These are phyloP conservation scores for Torulaspora maleeae DNA, from an alignment of 805 yeast genomes.

Conservation along the genomic window DNA sequence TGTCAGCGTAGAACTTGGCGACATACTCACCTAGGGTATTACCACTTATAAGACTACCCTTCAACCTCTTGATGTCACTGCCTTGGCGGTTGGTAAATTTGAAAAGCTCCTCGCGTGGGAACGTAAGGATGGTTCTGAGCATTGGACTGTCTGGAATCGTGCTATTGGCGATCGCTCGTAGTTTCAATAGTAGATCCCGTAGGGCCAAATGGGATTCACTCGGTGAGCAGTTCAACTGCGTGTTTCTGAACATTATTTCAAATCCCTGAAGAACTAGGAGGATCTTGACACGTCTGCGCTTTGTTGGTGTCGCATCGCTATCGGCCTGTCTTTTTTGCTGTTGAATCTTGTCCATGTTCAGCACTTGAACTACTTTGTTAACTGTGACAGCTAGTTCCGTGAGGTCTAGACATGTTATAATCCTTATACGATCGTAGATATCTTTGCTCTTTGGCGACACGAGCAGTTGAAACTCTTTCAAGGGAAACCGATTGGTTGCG, in stretches of 20 bases:
- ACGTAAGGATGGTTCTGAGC: constrained; percentile 12
- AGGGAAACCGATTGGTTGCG: constrained; percentile 32
- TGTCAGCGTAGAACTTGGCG: constrained; percentile 27
- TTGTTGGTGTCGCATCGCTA: neutral
- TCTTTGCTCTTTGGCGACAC: constrained; percentile 17
- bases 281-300: constrained; percentile 5
- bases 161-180: constrained; percentile 22
- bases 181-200: constrained; percentile 21
- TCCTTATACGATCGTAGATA: constrained; percentile 29
- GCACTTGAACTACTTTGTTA: constrained; percentile 15
- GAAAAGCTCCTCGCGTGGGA: constrained; percentile 16
- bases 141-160: constrained; percentile 2
- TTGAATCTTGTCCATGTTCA: constrained; percentile 9
- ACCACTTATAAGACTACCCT: constrained; percentile 16
- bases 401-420: constrained; percentile 28
- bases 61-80: constrained; percentile 12
- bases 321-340: constrained; percentile 4
- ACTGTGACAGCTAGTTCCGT: constrained; percentile 20
- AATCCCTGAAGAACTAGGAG: constrained; percentile 24
- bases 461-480: constrained; percentile 21
- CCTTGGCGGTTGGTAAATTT: neutral
- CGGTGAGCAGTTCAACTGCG: constrained; percentile 18
- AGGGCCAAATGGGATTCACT: constrained; percentile 22
- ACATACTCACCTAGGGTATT: constrained; percentile 26
- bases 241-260: constrained; percentile 30